Evolutionary conservation across 1,284 basidiomycete species (phyloP).

Genomic region (Athelia psychrophila): DNA sequence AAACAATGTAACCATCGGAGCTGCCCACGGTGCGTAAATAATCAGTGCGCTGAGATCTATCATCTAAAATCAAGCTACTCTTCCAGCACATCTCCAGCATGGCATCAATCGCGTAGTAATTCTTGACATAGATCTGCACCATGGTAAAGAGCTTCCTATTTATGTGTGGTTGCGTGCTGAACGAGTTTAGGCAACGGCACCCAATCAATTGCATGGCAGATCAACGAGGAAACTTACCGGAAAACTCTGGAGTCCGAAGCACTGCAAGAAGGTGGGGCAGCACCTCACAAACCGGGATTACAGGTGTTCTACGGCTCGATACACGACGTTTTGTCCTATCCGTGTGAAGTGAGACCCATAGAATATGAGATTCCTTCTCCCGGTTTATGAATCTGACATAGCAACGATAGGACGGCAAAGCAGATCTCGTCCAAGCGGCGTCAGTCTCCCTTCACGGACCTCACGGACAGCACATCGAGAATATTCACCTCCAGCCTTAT

Average conservation of each 20-base stretch:
- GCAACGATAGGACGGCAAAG: slow-evolving; percentile 71
- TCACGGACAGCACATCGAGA: slow-evolving; percentile 91
- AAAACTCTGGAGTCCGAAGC: slow-evolving; percentile 54
- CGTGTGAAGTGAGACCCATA: slow-evolving; percentile 89
- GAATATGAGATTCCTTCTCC: background rate
- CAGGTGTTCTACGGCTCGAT: slow-evolving; percentile 86
- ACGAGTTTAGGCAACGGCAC: slow-evolving; percentile 80
- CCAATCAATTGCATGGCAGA: slow-evolving; percentile 87
- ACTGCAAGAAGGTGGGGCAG: slow-evolving; percentile 24
- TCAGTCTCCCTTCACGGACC: slow-evolving; percentile 77
- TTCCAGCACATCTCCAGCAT: slow-evolving; percentile 76
- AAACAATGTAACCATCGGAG: slow-evolving; percentile 90
- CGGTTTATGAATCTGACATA: background rate
- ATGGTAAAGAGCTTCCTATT: slow-evolving; percentile 71
- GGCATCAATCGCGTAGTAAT: slow-evolving; percentile 80
- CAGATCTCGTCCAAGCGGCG: slow-evolving; percentile 78
- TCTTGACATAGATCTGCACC: slow-evolving; percentile 94
- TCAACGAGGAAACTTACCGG: slow-evolving; percentile 85
- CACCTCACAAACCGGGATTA: slow-evolving; percentile 45
- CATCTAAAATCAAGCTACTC: background rate
- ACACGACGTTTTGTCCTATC: slow-evolving; percentile 90
- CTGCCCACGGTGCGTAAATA: slow-evolving; percentile 73
- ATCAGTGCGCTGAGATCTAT: background rate
- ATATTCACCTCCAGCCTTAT: slow-evolving; percentile 86
- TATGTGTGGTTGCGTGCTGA: slow-evolving; percentile 72